These are phyloP conservation scores for Tetracentron sinense DNA, from an alignment of 164 flowering plant genomes.

Conservation along the genomic window DNA sequence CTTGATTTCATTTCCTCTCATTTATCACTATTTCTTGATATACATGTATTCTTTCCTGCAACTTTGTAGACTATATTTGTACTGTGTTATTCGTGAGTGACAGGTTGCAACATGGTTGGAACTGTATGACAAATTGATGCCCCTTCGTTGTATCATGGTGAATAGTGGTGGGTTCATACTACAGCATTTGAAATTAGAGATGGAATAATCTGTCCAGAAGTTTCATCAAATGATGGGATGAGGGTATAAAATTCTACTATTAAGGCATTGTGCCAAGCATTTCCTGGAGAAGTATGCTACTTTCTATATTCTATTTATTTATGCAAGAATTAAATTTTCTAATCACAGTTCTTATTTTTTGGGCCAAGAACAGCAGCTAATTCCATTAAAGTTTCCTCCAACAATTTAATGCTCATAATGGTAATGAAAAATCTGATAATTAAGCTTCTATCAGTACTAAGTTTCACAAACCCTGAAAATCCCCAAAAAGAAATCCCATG, in stretches of 20 bases:
- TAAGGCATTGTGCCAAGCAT: conserved; percentile 51
- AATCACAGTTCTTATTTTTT: conserved; percentile 2
- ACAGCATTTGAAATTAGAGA: conserved; percentile 16
- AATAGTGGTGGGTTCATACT: conserved; percentile 62
- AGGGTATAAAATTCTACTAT: conserved; percentile 54
- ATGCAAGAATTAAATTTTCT: not conserved
- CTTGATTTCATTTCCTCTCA: not conserved
- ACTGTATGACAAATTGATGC: conserved; percentile 48
- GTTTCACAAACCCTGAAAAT: not conserved
- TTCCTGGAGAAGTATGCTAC: conserved; percentile 54
- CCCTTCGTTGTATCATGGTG: conserved; percentile 80
- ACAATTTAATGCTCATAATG: not conserved
- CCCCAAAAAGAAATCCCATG: not conserved
- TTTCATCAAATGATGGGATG: conserved; percentile 16
- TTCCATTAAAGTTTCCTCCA: not conserved
- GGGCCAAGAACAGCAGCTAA: not conserved
- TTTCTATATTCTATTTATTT: not conserved
- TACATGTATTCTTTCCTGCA: not conserved
- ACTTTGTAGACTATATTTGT: not conserved
- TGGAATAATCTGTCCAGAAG: not conserved
- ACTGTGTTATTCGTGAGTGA: not conserved
- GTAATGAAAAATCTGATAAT: not conserved
- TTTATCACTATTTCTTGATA: not conserved
- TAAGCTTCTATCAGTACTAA: not conserved
- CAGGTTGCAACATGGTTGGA: conserved; percentile 58